Evolutionary conservation across 2,329 filamentous ascomycete genomes (phyloP).

Genomic region (Malbranchea zuffiana): DNA sequence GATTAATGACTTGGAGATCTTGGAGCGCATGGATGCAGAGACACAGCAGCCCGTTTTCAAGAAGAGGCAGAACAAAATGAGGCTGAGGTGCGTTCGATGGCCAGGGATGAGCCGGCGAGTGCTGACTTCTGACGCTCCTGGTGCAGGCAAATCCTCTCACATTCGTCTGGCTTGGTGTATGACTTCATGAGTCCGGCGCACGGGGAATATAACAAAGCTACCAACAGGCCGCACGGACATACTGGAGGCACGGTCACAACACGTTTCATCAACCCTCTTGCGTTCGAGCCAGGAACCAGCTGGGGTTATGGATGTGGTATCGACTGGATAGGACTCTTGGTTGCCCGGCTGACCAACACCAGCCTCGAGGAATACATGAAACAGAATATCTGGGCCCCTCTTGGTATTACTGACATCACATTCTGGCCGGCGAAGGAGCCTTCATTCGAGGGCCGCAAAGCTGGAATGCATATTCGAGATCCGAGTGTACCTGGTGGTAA

Average conservation of each 20-base stretch:
- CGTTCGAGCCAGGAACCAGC: slow-evolving; percentile 40
- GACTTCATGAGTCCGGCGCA: slow-evolving; percentile 1
- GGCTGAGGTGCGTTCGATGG: slow-evolving; percentile 3
- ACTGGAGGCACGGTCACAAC: background rate
- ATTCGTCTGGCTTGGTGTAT: slow-evolving; percentile 11
- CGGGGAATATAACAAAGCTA: slow-evolving; percentile 4
- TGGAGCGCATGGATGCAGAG: slow-evolving; percentile 5
- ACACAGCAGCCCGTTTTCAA: slow-evolving; percentile 1
- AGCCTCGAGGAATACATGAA: slow-evolving; percentile 8
- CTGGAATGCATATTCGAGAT: slow-evolving; percentile 1
- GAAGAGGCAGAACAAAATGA: slow-evolving; percentile 5
- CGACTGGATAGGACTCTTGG: slow-evolving; percentile 40
- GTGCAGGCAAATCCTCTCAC: slow-evolving; percentile 10
- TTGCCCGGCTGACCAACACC: slow-evolving; percentile 9
- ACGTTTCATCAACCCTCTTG: slow-evolving; percentile 26
- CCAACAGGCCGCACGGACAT: background rate
- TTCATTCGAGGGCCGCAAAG: background rate
- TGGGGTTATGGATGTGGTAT: slow-evolving; percentile 41
- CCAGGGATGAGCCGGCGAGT: too few relatives aligned
- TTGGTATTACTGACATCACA: slow-evolving; percentile 6
- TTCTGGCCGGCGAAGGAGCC: slow-evolving; percentile 4
- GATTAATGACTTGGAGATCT: slow-evolving; percentile 7
- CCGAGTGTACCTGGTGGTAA: background rate
- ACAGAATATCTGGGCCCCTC: slow-evolving; percentile 4
- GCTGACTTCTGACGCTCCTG: too few relatives aligned